Evolutionary conservation across 2,329 filamentous ascomycete genomes (phyloP), one percentile per base, ranked within the genome.

Genomic region (Alternaria ventricosa): DNA sequence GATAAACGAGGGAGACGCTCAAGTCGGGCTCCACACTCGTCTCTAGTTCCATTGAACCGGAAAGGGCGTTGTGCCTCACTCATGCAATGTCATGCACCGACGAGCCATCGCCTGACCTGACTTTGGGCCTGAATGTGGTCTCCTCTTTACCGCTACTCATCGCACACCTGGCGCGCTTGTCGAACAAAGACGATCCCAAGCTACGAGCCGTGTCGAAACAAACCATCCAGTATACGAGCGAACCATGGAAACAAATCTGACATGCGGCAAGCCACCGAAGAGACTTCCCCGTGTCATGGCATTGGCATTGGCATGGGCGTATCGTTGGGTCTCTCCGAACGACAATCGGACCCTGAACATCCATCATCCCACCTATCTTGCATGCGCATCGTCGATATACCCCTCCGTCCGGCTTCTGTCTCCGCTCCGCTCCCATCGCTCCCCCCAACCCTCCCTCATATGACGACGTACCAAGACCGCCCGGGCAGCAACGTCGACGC

Each of bases 1-100:
- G 28, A 62, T 62, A 15, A 59, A 54, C 49, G 18, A 20, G 41
- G 11, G 43, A 59, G 60, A 44, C 28, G 28, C 41, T 51, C 49
- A 36, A 23, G 49, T 51, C 28, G 28, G 25, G 49, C 30, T 25
- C 49, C 49, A 41, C 20, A 53, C 49, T 41, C 22, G 20, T 41
- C 49, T 53, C 49, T 53, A 41, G 30, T 53, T 53, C 30, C 49
- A 25, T 25, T 36, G 49, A 41, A 41, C 20, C 49, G 30, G 49
- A 53, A 41, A 53, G 49, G 30, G 49, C 49, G 49, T 51, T 51
- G 28, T 53, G 49, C 49, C 20, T 51, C 28, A 51, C 49, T 51
- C 49, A 36, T 53, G 49, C 49, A 53, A 23, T 23, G 5, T 53
- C 28, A 53, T 53, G 49, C 49, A 53, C 20, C 33, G 28, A 36